Conservation (phyloP, 176 grass and related monocot genomes). For the Oryza longistaminata region DNA sequence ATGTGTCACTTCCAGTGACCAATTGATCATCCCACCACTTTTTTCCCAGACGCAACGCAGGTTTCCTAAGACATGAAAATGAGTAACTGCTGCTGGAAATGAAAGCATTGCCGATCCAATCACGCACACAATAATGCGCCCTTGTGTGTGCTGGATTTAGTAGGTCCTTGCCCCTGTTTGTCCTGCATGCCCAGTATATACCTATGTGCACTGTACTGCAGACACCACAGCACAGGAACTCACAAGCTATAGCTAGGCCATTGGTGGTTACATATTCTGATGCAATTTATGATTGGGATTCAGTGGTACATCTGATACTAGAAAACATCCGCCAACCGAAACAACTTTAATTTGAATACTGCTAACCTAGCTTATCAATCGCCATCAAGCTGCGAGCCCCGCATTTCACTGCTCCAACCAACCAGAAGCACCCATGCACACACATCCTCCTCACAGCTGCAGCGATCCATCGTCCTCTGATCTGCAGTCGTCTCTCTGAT, state of each 20-base stretch:
- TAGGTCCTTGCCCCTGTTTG: constrained; percentile 16
- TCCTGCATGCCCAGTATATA: constrained; percentile 4
- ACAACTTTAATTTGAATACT: constrained; percentile 36
- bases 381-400: constrained; percentile 10
- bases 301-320: constrained; percentile 17
- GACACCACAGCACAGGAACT: background rate
- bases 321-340: constrained; percentile 51
- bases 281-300: constrained; percentile 11
- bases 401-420: constrained; percentile 45
- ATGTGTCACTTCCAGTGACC: background rate
- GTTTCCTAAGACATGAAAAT: constrained; percentile 20
- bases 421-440: constrained; percentile 8
- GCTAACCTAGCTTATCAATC: constrained; percentile 36
- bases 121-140: constrained; percentile 38
- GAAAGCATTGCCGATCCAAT: constrained; percentile 30
- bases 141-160: constrained; percentile 16
- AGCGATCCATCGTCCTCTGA: background rate
- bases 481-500: constrained; percentile 37
- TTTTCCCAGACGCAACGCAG: constrained; percentile 8
- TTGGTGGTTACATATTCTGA: constrained; percentile 19
- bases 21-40: background rate
- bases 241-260: background rate
- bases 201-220: background rate
- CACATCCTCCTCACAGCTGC: background rate
- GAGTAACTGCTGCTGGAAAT: constrained; percentile 29